phyloP scores from a whole-genome alignment of 805 yeast species.

The Wickerhamiella spandovensis region DNA sequence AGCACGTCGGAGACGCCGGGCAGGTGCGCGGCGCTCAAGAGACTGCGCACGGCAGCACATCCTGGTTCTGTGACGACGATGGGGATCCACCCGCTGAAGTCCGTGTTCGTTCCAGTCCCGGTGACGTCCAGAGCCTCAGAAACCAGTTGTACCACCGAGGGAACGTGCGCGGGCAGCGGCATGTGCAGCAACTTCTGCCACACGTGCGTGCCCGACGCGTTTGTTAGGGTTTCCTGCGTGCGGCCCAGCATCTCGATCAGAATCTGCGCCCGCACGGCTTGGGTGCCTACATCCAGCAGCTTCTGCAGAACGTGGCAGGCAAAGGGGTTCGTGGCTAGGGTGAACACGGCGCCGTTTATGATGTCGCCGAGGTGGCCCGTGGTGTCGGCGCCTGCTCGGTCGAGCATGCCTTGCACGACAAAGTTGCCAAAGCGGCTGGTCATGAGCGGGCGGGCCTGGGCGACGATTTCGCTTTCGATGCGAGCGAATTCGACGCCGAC shows the following conservation, averaged over 20 bases:
- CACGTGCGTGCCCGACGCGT: constrained; percentile 31
- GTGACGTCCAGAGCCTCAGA: background rate
- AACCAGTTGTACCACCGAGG: constrained; percentile 4
- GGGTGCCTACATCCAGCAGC: constrained; percentile 26
- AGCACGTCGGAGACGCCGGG: background rate
- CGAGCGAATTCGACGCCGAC: constrained; percentile 20
- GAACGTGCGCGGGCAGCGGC: constrained; percentile 17
- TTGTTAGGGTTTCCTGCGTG: constrained; percentile 23
- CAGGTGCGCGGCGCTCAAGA: background rate
- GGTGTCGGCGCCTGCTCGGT: constrained; percentile 21
- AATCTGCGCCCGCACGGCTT: constrained; percentile 19
- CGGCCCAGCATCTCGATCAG: constrained; percentile 27
- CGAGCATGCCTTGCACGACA: constrained; percentile 28
- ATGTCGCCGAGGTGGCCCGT: constrained; percentile 14
- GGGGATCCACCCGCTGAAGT: background rate
- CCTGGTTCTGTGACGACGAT: background rate
- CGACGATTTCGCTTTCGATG: constrained; percentile 22
- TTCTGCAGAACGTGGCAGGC: constrained; percentile 33
- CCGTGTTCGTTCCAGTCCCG: background rate
- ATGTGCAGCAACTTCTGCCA: constrained; percentile 32
- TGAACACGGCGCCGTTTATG: constrained; percentile 23
- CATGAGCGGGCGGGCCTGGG: constrained; percentile 24
- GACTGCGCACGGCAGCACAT: background rate
- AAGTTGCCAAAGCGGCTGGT: constrained; percentile 31
- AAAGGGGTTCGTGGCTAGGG: constrained; percentile 26